These are phyloP conservation scores for Pythium scleroteichum DNA, from an alignment of 352 stramenopile genomes.

Conservation along the genomic window DNA sequence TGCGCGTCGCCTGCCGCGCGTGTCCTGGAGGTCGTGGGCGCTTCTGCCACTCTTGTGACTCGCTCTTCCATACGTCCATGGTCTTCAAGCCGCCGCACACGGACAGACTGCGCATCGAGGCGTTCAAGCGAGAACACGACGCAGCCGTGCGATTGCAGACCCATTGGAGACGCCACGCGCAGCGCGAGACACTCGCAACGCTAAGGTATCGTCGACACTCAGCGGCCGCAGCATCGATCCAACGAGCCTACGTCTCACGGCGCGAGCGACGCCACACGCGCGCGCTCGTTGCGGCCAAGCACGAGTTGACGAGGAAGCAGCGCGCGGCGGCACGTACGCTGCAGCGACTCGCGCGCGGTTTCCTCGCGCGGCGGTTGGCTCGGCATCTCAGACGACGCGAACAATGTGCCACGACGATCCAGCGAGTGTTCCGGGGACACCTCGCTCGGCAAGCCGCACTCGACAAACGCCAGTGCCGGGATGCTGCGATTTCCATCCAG, in stretches of 20 bases:
- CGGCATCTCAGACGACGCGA: slow-evolving; percentile 17
- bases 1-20: slow-evolving; percentile 40
- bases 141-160: slow-evolving; percentile 47
- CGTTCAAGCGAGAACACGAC: slow-evolving; percentile 23
- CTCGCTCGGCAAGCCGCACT: not conserved
- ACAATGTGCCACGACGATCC: slow-evolving; percentile 39
- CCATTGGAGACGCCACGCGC: slow-evolving; percentile 39
- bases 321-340: slow-evolving; percentile 26
- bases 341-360: slow-evolving; percentile 35
- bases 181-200: slow-evolving; percentile 36
- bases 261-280: slow-evolving; percentile 40
- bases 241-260: slow-evolving; percentile 36
- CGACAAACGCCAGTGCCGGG: not conserved
- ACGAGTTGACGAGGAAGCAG: slow-evolving; percentile 29
- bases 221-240: slow-evolving; percentile 34
- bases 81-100: not conserved
- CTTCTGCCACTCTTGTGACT: slow-evolving; percentile 54
- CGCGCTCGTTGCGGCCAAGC: slow-evolving; percentile 30
- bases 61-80: slow-evolving; percentile 34
- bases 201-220: slow-evolving; percentile 14
- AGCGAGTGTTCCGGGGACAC: slow-evolving; percentile 34
- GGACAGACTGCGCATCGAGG: slow-evolving; percentile 32
- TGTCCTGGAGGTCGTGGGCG: slow-evolving; percentile 23
- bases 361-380: slow-evolving; percentile 29
- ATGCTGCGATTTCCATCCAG: slow-evolving; percentile 45